Conservation (phyloP, 352 stramenopile species). For the Phytophthora pini region DNA sequence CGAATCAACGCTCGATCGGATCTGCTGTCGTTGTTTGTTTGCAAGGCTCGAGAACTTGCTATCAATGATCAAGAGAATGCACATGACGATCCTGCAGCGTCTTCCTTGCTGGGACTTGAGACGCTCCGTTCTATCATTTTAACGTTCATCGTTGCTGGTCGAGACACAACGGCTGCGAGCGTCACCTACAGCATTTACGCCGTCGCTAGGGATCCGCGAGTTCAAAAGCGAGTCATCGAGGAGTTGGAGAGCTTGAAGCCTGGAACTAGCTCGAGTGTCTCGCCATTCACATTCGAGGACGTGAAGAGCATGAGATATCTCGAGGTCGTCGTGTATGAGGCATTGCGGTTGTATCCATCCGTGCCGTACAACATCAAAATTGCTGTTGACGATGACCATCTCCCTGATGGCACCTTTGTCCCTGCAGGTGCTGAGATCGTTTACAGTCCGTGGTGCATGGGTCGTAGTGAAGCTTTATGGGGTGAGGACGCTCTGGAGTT, state of each 20-base stretch:
- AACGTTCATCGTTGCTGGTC: conserved; percentile 87
- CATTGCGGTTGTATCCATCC: conserved; percentile 76
- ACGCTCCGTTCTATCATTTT: conserved; percentile 72
- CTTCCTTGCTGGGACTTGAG: conserved; percentile 24
- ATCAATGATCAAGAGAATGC: not conserved
- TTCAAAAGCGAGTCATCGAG: conserved; percentile 64
- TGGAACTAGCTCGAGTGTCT: not conserved
- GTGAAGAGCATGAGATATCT: conserved; percentile 73
- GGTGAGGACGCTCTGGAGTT: conserved; percentile 58
- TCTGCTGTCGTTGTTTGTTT: conserved; percentile 67
- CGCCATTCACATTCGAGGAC: conserved; percentile 53
- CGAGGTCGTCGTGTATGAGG: conserved; percentile 72
- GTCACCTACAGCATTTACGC: conserved; percentile 83
- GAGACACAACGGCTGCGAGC: conserved; percentile 76
- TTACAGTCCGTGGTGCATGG: conserved; percentile 84
- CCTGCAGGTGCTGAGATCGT: conserved; percentile 64
- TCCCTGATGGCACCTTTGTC: conserved; percentile 78
- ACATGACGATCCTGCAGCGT: not conserved
- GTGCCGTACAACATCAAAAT: conserved; percentile 78
- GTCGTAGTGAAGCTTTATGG: conserved; percentile 59
- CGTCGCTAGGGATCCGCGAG: conserved; percentile 59
- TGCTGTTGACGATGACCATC: conserved; percentile 61
- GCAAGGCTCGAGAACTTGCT: conserved; percentile 51
- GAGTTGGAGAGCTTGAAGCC: conserved; percentile 38
- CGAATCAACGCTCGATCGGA: conserved; percentile 43